These are phyloP conservation scores for Sugiyamaella sp. DNA, from an alignment of 1,139 yeast genomes.

Conservation along the genomic window DNA sequence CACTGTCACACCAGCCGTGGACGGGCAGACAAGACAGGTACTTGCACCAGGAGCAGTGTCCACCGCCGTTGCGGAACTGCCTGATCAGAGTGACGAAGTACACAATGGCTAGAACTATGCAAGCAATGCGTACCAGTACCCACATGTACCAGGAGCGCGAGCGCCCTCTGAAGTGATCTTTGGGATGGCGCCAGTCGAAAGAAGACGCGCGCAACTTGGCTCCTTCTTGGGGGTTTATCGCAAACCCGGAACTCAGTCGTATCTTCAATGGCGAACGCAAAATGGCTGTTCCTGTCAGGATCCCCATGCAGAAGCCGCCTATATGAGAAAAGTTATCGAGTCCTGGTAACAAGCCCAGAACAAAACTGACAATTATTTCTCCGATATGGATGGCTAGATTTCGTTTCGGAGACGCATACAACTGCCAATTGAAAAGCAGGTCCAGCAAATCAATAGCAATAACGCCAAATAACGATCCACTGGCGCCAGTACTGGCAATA, in stretches of 20 bases:
- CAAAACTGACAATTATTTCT: slow-evolving; percentile 64
- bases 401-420: slow-evolving; percentile 46
- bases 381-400: slow-evolving; percentile 53
- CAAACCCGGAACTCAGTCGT: slow-evolving; percentile 22
- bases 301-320: slow-evolving; percentile 74
- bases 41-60: slow-evolving; percentile 70
- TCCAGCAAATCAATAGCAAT: slow-evolving; percentile 64
- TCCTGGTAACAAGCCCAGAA: slow-evolving; percentile 71
- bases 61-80: slow-evolving; percentile 54
- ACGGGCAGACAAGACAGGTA: slow-evolving; percentile 74
- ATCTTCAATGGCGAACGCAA: slow-evolving; percentile 57
- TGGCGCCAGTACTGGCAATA: slow-evolving; percentile 70
- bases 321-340: slow-evolving; percentile 76
- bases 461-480: slow-evolving; percentile 74
- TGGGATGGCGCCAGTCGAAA: slow-evolving; percentile 31
- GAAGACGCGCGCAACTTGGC: slow-evolving; percentile 32
- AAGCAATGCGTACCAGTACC: slow-evolving; percentile 52
- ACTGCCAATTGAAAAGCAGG: slow-evolving; percentile 58
- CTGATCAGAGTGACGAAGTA: slow-evolving; percentile 55
- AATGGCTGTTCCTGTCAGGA: slow-evolving; percentile 55
- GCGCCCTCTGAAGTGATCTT: slow-evolving; percentile 38
- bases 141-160: slow-evolving; percentile 54
- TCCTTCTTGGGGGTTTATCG: slow-evolving; percentile 18
- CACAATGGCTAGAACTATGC: slow-evolving; percentile 53
- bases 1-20: slow-evolving; percentile 71